These are phyloP conservation scores for Clavariopsis aquatica DNA, from an alignment of 495 filamentous ascomycete species.

Conservation along the genomic window DNA sequence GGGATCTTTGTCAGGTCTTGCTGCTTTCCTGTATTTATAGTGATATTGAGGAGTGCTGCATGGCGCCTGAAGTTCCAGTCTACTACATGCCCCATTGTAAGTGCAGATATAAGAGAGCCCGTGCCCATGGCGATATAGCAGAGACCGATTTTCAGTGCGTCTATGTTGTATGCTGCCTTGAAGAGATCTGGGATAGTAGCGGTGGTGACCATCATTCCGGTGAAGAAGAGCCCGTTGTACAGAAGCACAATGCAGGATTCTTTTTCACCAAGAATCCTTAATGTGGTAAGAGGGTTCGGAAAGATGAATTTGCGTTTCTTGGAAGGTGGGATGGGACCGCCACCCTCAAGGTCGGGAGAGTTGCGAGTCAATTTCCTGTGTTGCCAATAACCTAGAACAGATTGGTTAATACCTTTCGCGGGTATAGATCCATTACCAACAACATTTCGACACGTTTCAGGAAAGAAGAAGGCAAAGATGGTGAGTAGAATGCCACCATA, in stretches of 20 bases:
- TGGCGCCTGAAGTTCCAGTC: slow-evolving; percentile 42
- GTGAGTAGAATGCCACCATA: slow-evolving; percentile 55
- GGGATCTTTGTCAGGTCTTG: slow-evolving; percentile 45
- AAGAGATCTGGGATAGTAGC: slow-evolving; percentile 38
- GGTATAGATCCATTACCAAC: slow-evolving; percentile 70
- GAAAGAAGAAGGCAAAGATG: slow-evolving; percentile 56
- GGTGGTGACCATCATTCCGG: slow-evolving; percentile 37
- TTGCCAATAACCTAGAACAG: slow-evolving; percentile 44
- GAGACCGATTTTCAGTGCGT: slow-evolving; percentile 41
- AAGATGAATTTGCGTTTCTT: slow-evolving; percentile 31
- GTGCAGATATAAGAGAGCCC: slow-evolving; percentile 38
- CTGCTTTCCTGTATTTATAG: slow-evolving; percentile 47
- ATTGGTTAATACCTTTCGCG: slow-evolving; percentile 56
- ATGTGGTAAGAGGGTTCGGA: slow-evolving; percentile 41
- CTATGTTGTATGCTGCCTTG: slow-evolving; percentile 35
- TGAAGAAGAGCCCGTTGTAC: slow-evolving; percentile 42
- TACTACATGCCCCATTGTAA: slow-evolving; percentile 41
- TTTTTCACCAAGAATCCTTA: slow-evolving; percentile 40
- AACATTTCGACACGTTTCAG: slow-evolving; percentile 69
- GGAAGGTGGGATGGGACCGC: slow-evolving; percentile 2
- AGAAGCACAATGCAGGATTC: slow-evolving; percentile 42
- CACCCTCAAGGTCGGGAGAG: not conserved
- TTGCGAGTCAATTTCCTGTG: slow-evolving; percentile 29
- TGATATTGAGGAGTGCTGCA: slow-evolving; percentile 29
- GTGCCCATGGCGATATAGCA: slow-evolving; percentile 43